Evolutionary conservation across 1,284 basidiomycete species (phyloP), one percentile per base, ranked within the genome.

Genomic region (Sparassis latifolia): DNA sequence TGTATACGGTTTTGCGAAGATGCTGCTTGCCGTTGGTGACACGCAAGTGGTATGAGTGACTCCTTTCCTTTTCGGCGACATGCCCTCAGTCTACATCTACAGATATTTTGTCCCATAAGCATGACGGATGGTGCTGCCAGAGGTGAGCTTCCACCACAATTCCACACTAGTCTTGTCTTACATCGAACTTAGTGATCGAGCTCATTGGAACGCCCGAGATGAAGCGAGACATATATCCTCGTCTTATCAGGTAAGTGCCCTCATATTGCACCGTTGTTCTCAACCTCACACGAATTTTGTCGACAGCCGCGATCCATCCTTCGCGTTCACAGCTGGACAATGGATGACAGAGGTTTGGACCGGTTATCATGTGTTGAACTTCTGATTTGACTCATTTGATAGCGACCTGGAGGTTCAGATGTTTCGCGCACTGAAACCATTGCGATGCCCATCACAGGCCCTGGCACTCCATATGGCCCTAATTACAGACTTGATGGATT

Each of bases 111-210:
- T 52, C 86, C 86, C 1, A 66, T 88, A 55, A 81, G 79, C 41
- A 90, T 90, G 88, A 86, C 86, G 0, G 88, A 91, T 60, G 88
- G 87, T 0, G 75, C 76, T 35, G 84, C 87, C 3, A 70, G 86
- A 59, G 72, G 77, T 76, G 40, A 5, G 58, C 31, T 29, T 49
- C 27, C 29, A 28, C 40, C 40, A 12, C 33, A n/a, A 10, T 31
- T 5, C 29, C 20, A n/a, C 10, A 38, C 46, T 37, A 29, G 9
- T 37, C 41, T 45, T 10, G 4, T 32, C 30, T 6, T 10, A 31
- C 47, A 49, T 40, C 33, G 64, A 78, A 82, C 1, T 66, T 86
- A 71, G 84, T 86, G 0, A 70, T 90, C 27, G 86, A 89, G 59
- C 66, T 89, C 10, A 57, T 75, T 28, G 87, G 86, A 0, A 81